Conservation (phyloP, 2,329 filamentous ascomycete genomes). For the Parasarocladium wereldwijsianum region DNA sequence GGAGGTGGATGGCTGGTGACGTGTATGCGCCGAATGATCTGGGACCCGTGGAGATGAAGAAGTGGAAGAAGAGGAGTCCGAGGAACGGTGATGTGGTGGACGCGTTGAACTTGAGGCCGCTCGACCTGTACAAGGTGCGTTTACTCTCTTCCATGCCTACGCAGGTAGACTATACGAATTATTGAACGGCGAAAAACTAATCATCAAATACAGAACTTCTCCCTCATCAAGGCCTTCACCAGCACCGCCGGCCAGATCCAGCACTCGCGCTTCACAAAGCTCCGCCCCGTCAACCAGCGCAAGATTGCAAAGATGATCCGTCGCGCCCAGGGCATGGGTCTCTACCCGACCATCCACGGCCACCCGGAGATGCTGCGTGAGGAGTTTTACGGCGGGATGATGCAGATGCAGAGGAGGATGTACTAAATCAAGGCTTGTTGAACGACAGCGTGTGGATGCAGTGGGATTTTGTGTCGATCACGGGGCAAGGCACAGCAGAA, state of each 20-base stretch:
- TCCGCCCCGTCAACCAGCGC: slow-evolving; percentile 81
- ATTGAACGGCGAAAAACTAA: too few relatives aligned
- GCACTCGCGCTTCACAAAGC: slow-evolving; percentile 57
- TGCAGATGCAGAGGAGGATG: slow-evolving; percentile 7
- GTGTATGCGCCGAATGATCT: slow-evolving; percentile 86
- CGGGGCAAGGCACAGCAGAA: too few relatives aligned
- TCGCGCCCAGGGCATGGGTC: slow-evolving; percentile 72
- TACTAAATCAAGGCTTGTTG: too few relatives aligned
- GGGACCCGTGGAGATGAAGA: slow-evolving; percentile 60
- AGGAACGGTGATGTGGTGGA: slow-evolving; percentile 63
- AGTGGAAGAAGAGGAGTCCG: slow-evolving; percentile 53
- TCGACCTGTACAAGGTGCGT: slow-evolving; percentile 75
- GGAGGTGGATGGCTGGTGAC: slow-evolving; percentile 65
- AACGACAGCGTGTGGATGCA: too few relatives aligned
- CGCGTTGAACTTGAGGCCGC: slow-evolving; percentile 60
- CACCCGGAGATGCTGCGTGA: slow-evolving; percentile 67
- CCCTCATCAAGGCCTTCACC: slow-evolving; percentile 79
- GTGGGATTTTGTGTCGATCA: too few relatives aligned
- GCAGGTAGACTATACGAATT: background rate
- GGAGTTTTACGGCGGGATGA: slow-evolving; percentile 16
- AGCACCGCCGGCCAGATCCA: slow-evolving; percentile 75
- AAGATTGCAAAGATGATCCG: slow-evolving; percentile 87
- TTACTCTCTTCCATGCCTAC: background rate
- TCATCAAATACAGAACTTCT: slow-evolving; percentile 84
- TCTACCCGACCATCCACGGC: slow-evolving; percentile 81